Evolutionary conservation across 768 basidiomycete genomes (phyloP).

Genomic region (Russula sp.): DNA sequence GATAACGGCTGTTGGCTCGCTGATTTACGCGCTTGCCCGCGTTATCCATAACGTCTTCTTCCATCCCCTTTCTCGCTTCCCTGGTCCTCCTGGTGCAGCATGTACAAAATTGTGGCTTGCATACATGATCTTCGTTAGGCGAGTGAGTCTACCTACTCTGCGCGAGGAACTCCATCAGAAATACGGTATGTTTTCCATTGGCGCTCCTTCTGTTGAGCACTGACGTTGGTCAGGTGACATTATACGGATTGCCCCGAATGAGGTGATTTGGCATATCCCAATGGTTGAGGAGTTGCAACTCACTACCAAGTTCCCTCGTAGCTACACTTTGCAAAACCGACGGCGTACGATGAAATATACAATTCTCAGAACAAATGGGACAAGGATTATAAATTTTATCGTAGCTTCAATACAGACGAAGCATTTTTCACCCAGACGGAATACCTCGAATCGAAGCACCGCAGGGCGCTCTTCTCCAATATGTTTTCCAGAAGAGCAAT

Average conservation of each 20-base stretch:
- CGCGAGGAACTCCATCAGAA: conserved; percentile 9
- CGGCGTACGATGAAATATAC: conserved; percentile 22
- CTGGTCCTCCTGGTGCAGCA: conserved; percentile 19
- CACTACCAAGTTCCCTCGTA: background rate
- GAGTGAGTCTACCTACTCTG: conserved; percentile 12
- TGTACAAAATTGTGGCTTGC: conserved; percentile 23
- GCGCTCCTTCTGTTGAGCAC: too few relatives aligned
- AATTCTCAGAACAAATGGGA: conserved; percentile 34
- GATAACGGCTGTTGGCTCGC: background rate
- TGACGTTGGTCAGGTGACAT: conserved; percentile 14
- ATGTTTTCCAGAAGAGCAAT: conserved; percentile 43
- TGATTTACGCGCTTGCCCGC: background rate
- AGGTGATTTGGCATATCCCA: background rate
- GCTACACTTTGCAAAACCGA: conserved; percentile 20
- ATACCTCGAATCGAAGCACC: conserved; percentile 37
- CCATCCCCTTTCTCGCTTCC: conserved; percentile 21
- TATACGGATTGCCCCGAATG: conserved; percentile 22
- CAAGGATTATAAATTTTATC: conserved; percentile 43
- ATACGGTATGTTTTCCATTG: conserved; percentile 1
- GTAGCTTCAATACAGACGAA: conserved; percentile 38
- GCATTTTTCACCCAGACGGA: conserved; percentile 41
- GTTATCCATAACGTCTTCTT: conserved; percentile 16
- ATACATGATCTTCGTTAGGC: conserved; percentile 14
- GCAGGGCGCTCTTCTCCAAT: conserved; percentile 37
- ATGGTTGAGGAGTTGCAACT: background rate